phyloP scores from a whole-genome alignment of 208 protist genomes.

The Trypanosoma melophagium region DNA sequence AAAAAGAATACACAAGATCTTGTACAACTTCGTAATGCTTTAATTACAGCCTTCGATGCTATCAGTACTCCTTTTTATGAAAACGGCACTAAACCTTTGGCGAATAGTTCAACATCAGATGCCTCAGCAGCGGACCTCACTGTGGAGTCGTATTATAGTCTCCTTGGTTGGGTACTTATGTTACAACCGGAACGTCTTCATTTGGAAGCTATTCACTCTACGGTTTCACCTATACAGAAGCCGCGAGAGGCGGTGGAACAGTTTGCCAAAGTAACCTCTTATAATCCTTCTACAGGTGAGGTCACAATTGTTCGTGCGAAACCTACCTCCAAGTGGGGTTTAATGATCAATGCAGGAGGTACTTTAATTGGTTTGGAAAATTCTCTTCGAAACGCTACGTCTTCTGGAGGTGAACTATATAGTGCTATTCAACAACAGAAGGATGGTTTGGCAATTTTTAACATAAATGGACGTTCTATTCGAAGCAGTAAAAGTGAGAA shows the following conservation, averaged over 20 bases:
- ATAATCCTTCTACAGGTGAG: conserved; percentile 27
- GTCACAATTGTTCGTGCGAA: conserved; percentile 44
- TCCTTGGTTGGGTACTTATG: conserved; percentile 54
- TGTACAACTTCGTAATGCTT: conserved; percentile 29
- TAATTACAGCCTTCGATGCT: conserved; percentile 40
- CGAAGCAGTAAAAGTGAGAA: conserved; percentile 25
- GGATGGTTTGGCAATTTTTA: conserved; percentile 38
- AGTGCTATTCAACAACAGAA: conserved; percentile 40
- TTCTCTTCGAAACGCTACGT: conserved; percentile 41
- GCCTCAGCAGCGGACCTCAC: conserved; percentile 32
- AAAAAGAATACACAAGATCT: conserved; percentile 49
- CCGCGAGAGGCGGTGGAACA: conserved; percentile 22
- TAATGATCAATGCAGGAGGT: conserved; percentile 46
- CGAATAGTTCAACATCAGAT: conserved; percentile 27
- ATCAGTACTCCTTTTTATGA: conserved; percentile 38
- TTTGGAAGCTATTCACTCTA: conserved; percentile 19
- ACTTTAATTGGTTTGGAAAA: conserved; percentile 51
- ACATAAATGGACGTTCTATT: conserved; percentile 41
- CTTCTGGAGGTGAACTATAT: conserved; percentile 41
- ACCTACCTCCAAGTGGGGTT: conserved; percentile 44
- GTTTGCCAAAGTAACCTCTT: conserved; percentile 32
- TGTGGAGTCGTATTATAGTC: conserved; percentile 47
- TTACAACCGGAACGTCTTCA: conserved; percentile 45
- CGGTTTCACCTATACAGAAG: not conserved
- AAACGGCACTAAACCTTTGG: conserved; percentile 14